These are phyloP conservation scores for Suillus plorans DNA, from an alignment of 768 basidiomycete genomes.

Conservation along the genomic window DNA sequence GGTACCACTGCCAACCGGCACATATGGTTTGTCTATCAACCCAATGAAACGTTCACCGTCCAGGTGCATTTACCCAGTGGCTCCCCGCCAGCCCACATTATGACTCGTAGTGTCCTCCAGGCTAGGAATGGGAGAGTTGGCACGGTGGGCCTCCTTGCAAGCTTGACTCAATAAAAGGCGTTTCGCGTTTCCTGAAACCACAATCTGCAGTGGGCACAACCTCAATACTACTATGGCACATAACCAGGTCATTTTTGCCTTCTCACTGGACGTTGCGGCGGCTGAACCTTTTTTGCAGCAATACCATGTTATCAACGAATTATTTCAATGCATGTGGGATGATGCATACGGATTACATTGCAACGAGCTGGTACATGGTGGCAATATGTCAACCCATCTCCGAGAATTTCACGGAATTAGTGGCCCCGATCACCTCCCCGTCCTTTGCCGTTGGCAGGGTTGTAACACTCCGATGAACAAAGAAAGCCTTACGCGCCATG, in stretches of 20 bases:
- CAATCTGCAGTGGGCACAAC: not conserved
- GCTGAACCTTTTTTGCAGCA: not conserved
- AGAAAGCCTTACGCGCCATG: constrained; percentile 25
- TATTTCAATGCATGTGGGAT: not conserved
- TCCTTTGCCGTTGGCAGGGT: constrained; percentile 19
- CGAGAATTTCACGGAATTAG: constrained; percentile 18
- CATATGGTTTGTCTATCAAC: not conserved
- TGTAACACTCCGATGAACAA: constrained; percentile 21
- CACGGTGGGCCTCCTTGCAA: not conserved
- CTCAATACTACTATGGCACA: not conserved
- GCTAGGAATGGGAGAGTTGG: not conserved
- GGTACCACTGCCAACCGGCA: too few relatives aligned
- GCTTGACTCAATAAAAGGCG: not conserved
- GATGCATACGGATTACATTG: not conserved
- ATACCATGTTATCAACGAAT: not conserved
- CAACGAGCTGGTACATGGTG: not conserved
- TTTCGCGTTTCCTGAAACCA: not conserved
- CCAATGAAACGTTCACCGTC: not conserved
- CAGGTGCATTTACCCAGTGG: not conserved
- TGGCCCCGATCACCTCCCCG: constrained; percentile 12
- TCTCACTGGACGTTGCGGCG: not conserved
- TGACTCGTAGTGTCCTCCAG: not conserved
- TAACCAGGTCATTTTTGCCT: not conserved
- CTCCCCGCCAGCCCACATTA: not conserved
- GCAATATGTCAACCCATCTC: constrained; percentile 19